Base-by-base conservation (phyloP, 768 basidiomycete species). In the Tulasnella sp. region DNA sequence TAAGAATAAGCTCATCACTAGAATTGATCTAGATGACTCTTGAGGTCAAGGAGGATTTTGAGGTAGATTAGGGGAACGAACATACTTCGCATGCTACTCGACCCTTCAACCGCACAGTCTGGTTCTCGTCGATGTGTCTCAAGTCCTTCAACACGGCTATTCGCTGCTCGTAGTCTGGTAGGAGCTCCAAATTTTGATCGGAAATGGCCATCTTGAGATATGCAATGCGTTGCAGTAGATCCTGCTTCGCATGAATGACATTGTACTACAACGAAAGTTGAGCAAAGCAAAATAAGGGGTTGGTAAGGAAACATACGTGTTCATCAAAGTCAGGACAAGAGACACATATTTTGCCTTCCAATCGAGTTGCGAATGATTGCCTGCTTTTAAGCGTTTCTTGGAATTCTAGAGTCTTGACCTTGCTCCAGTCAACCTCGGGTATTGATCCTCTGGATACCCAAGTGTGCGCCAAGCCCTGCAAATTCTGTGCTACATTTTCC, bases 81-180 rank as follows among this genome's bases (percentile, higher is more conserved):
- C 87, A 76, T 81, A 96, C 97, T 89, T 99, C 98, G 88, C 98
- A 99, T 44, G 98, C 98, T 22, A 99, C 98, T 75, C 98, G 91
- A 24, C 98, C 98, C 85, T 99, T 99, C 75, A 99, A 89, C 42
- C 95, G 89, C 3, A 99, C 96, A 0, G 97, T 99, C 44, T 95
- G 94, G 83, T 98, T 96, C 80, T 97, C 95, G 84, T 99, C 93
- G 83, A 99, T 95, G 85, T 99, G 98, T 82, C 94, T 92, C 34
- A 99, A 89, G 72, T 94, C 94, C 83, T 96, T 93, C 64, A 99
- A 88, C 4, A 99, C 97, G 58, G 91, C 92, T 46, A 99, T 92
- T 40, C 97, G 89, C 84, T 97, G 96, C 85, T 99, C 96, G 85
- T 99, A 99, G 85, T 99, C 98, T 8, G 98, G 98, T 46, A 99